phyloP scores from a whole-genome alignment of 805 yeast genomes.

The Maudiozyma saulgeensis region DNA sequence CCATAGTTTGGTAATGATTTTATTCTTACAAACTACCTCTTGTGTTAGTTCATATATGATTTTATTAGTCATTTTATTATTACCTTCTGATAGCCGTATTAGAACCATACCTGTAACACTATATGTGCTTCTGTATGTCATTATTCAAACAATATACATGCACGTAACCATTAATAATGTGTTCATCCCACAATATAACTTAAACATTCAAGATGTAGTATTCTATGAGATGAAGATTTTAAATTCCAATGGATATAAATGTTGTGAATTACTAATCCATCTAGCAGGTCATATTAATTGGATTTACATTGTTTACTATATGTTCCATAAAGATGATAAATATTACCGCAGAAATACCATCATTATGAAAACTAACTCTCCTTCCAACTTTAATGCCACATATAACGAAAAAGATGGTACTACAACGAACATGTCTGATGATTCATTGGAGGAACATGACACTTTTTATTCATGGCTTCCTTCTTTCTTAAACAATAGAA shows the following conservation, averaged over 20 bases:
- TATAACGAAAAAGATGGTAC: neutral
- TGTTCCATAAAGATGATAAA: constrained; percentile 14
- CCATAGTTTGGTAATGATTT: constrained; percentile 34
- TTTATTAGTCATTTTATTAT: constrained; percentile 43
- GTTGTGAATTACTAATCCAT: constrained; percentile 10
- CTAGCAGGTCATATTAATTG: constrained; percentile 20
- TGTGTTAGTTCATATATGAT: constrained; percentile 67
- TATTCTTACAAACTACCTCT: constrained; percentile 45
- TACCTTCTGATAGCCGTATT: constrained; percentile 34
- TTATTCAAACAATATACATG: constrained; percentile 44
- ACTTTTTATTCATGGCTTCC: constrained; percentile 6
- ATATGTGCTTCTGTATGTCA: constrained; percentile 49
- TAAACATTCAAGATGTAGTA: constrained; percentile 44
- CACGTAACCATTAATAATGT: constrained; percentile 34
- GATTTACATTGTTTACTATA: constrained; percentile 22
- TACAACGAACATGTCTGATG: neutral
- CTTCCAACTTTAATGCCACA: too few species aligned
- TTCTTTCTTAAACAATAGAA: constrained; percentile 11
- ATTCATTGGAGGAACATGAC: too few species aligned
- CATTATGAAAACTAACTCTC: neutral
- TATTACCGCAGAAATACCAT: neutral
- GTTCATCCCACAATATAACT: constrained; percentile 41
- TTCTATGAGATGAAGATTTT: constrained; percentile 24
- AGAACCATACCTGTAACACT: constrained; percentile 52
- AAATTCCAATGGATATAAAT: constrained; percentile 10